phyloP scores from a whole-genome alignment of 345 rosid genomes.

The Salix purpurea region DNA sequence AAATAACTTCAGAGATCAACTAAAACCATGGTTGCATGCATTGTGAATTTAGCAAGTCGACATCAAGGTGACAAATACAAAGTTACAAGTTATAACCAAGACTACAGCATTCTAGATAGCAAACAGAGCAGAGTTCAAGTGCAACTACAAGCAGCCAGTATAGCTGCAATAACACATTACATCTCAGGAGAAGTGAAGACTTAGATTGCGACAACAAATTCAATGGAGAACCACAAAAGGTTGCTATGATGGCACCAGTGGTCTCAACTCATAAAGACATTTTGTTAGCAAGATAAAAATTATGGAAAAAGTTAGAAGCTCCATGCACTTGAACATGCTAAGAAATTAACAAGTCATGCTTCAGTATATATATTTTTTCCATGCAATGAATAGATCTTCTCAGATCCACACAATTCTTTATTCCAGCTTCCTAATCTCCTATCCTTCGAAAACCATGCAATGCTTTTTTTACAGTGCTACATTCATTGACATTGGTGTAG shows the following conservation, averaged over 20 bases:
- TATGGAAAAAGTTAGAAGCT: neutral
- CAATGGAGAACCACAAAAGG: neutral
- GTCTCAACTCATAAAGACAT: neutral
- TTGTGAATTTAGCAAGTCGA: neutral
- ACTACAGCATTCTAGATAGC: neutral
- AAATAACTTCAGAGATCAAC: neutral
- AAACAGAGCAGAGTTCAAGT: neutral
- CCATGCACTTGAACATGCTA: neutral
- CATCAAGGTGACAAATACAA: neutral
- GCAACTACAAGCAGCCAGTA: neutral
- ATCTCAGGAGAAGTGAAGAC: neutral
- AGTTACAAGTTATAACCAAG: neutral
- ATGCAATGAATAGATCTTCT: neutral
- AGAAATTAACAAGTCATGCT: neutral
- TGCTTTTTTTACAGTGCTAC: neutral
- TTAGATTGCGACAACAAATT: neutral
- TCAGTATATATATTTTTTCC: neutral
- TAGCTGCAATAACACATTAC: neutral
- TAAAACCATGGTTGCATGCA: neutral
- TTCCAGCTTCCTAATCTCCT: neutral
- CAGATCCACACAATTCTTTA: neutral
- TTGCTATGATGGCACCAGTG: neutral
- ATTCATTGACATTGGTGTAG: neutral
- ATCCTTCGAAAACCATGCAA: neutral
- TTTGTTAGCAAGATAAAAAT: neutral